Conservation (phyloP, 139 green algal genomes). For the Volvox africanus region DNA sequence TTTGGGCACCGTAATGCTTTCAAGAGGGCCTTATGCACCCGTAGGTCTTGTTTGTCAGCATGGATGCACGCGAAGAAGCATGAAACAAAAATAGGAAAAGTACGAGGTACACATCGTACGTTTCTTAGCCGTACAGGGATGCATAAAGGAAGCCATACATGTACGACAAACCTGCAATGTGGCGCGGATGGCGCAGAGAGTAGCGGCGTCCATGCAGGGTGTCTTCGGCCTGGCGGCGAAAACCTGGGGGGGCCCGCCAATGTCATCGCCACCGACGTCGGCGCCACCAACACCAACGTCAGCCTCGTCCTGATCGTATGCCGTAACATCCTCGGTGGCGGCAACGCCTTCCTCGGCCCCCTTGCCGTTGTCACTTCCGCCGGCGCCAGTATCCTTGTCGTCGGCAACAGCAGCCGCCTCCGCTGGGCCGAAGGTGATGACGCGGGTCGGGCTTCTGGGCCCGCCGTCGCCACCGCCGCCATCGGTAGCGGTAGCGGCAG, state of each 20-base stretch:
- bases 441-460: background rate
- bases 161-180: conserved; percentile 11
- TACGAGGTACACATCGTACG: no score
- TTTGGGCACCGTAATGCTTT: no score
- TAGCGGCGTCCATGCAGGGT: background rate
- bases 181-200: conserved; percentile 15
- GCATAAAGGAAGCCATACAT: background rate
- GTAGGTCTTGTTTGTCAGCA: no score
- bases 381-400: background rate
- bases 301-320: background rate
- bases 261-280: background rate
- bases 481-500: background rate
- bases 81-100: no score
- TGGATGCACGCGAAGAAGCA: no score
- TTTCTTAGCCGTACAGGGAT: background rate
- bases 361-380: background rate
- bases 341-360: background rate
- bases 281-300: background rate
- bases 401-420: background rate
- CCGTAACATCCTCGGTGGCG: background rate
- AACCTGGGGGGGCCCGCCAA: background rate
- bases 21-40: no score
- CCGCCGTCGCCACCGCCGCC: background rate
- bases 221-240: background rate
- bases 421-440: background rate